Conservation (phyloP, 768 basidiomycete genomes). For the Auricularia sp. region DNA sequence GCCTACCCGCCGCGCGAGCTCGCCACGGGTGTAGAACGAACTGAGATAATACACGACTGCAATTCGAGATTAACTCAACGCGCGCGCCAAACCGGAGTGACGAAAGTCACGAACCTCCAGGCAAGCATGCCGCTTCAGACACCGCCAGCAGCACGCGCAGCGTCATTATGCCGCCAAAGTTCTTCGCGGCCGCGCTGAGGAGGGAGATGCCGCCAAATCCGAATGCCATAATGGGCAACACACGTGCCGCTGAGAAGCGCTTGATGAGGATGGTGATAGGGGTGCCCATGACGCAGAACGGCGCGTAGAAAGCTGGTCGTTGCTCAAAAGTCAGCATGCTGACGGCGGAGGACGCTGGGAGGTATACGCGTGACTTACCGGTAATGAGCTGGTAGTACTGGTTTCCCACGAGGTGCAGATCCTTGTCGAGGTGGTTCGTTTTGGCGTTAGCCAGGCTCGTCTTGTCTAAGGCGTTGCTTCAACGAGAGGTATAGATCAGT, state of each 20-base stretch:
- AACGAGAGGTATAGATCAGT: neutral
- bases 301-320: conserved; percentile 8
- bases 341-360: conserved; percentile 19
- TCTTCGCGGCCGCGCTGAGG: conserved; percentile 34
- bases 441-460: conserved; percentile 45
- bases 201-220: conserved; percentile 40
- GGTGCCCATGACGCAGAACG: conserved; percentile 33
- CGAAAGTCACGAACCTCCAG: conserved; percentile 27
- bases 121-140: conserved; percentile 41
- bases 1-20: conserved; percentile 41
- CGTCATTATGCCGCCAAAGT: conserved; percentile 39
- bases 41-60: conserved; percentile 41
- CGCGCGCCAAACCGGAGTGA: neutral
- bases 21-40: conserved; percentile 41
- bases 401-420: conserved; percentile 29
- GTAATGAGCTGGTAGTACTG: conserved; percentile 43
- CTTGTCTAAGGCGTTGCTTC: conserved; percentile 37
- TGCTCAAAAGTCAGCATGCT: conserved; percentile 18
- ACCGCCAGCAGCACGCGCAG: conserved; percentile 43
- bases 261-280: conserved; percentile 43
- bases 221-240: conserved; percentile 40
- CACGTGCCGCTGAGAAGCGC: conserved; percentile 35
- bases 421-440: conserved; percentile 42
- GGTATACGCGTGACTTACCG: conserved; percentile 26
- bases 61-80: conserved; percentile 11